Evolutionary conservation across 371 early-diverging fungal genomes (phyloP).

Genomic region (Pancytospora philotis): DNA sequence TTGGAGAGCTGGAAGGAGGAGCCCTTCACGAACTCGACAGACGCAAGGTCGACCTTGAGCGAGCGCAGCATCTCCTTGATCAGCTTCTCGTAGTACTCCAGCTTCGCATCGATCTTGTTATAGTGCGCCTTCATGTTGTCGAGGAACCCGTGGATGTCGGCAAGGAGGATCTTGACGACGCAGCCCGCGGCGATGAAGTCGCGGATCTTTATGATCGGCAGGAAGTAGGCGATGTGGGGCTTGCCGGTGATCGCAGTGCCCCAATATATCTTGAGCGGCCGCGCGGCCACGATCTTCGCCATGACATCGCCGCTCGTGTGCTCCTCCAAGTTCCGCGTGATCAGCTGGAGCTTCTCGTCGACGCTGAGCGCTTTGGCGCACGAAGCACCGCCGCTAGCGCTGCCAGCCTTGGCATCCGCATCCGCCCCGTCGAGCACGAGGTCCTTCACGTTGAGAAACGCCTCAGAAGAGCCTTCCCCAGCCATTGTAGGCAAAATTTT

Average conservation of each 20-base stretch:
- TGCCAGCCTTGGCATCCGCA: neutral
- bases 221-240: conserved; percentile 94
- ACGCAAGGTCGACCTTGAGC: conserved; percentile 69
- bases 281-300: conserved; percentile 69
- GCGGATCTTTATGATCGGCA: conserved; percentile 88
- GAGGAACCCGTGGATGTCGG: conserved; percentile 93
- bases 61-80: conserved; percentile 78
- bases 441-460: neutral
- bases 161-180: conserved; percentile 81
- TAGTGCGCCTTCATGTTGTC: conserved; percentile 96
- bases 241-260: conserved; percentile 95
- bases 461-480: no score
- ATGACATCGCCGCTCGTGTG: conserved; percentile 74
- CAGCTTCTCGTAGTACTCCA: conserved; percentile 79
- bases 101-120: conserved; percentile 74
- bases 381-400: no score
- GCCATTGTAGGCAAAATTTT: no score
- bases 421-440: neutral
- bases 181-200: conserved; percentile 88
- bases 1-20: conserved; percentile 72
- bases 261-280: conserved; percentile 91
- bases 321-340: conserved; percentile 87
- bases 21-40: conserved; percentile 81
- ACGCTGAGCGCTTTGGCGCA: conserved; percentile 17
- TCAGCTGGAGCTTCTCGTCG: conserved; percentile 69